These are phyloP conservation scores for Hsuehochloa calcarea DNA, from an alignment of 176 grass and related monocot genomes.

Conservation along the genomic window DNA sequence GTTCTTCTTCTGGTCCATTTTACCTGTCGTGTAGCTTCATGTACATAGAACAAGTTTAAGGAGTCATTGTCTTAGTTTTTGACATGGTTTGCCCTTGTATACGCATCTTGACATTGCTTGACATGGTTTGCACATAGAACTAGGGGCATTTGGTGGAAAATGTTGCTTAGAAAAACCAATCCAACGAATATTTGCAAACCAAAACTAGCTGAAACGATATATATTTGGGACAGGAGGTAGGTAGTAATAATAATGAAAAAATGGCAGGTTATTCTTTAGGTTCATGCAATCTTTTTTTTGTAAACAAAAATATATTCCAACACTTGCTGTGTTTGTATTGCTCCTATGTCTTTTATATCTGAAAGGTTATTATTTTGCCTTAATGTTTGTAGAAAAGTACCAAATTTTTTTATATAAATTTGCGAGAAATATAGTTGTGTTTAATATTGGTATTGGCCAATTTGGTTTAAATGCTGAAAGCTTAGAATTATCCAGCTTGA, in stretches of 20 bases:
- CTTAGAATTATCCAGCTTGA: not conserved
- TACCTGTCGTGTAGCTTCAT: not conserved
- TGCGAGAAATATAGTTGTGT: not conserved
- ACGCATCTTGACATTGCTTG: not conserved
- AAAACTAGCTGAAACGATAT: not conserved
- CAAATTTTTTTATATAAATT: not conserved
- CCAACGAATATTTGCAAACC: not conserved
- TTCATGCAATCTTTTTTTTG: not conserved
- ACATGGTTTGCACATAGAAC: not conserved
- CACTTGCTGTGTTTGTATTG: not conserved
- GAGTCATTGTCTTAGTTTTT: not conserved
- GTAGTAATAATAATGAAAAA: not conserved
- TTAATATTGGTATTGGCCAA: not conserved
- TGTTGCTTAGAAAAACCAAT: not conserved
- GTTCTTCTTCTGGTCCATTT: not conserved
- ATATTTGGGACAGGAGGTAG: not conserved
- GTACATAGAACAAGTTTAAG: not conserved
- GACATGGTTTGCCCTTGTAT: not conserved
- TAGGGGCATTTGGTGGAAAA: not conserved
- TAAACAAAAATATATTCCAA: not conserved
- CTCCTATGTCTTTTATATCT: not conserved
- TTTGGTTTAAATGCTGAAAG: not conserved
- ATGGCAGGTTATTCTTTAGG: not conserved
- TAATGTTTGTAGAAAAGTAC: not conserved
- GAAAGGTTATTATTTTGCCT: not conserved